Evolutionary conservation across 306 rosid species (phyloP), one percentile per base, ranked within the genome.

Genomic region (Cercis canadensis): DNA sequence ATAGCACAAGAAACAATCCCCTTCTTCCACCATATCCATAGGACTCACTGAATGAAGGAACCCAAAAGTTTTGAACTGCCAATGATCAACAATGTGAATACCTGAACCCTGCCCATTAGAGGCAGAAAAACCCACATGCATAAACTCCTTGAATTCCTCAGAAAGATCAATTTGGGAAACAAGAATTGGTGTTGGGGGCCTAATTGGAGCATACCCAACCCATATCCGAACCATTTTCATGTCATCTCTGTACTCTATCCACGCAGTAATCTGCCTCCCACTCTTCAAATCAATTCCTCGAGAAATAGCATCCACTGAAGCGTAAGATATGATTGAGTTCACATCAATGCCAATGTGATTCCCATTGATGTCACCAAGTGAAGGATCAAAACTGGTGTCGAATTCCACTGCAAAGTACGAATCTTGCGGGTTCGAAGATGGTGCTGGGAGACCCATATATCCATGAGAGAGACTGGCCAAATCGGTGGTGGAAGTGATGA

Each of bases 91-190:
- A 40, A 79, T 55, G 71, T 86, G 84, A 62, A 75, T 29, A 16
- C 86, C 76, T 11, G 92, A 86, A 12, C 98, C 98, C 8, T 72
- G 73, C 8, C 89, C 91, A 67, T 86, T 90, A 4, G 96, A 86
- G 4, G 89, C 88, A n/a, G 92, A 86, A 79, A 92, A 92, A 0
- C 96, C 96, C 11, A 92, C 91, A 69, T 76, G 86, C 96, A 89
- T 88, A 56, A 78, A 86, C 82, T 86, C 92, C 52, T 80, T 73
- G 50, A 92, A 72, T 7, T 52, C 77, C 36, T 74, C 51, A 10
- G 95, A 83, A 41, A 92, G 92, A 52, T 92, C 95, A n/a, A 92
- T 34, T 44, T 72, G 70, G 8, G 84, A 78, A 53, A 76, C 87
- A 32, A 92, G 80, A 75, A 87, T 32, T 0, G 98, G 96, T 39